phyloP scores from a whole-genome alignment of 106 monocot genomes.

The Acorus gramineus region DNA sequence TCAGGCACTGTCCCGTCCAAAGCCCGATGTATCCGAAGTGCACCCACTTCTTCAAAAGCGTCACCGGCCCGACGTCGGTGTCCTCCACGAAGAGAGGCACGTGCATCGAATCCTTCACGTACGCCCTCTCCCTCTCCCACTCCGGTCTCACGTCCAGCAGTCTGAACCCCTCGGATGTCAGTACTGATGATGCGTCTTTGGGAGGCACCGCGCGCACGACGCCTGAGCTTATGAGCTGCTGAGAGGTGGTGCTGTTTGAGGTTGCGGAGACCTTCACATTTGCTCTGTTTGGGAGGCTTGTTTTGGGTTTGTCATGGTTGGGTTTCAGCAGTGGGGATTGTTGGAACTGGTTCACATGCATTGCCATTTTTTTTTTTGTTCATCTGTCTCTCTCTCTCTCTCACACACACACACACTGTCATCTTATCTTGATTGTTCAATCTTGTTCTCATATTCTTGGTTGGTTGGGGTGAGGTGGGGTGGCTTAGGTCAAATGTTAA shows the following conservation, averaged over 20 bases:
- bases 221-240: constrained; percentile 38
- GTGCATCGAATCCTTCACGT: constrained; percentile 49
- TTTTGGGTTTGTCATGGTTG: too few relatives aligned
- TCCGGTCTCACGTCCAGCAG: constrained; percentile 71
- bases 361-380: too few relatives aligned
- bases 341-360: too few relatives aligned
- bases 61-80: constrained; percentile 40
- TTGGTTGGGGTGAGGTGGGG: too few relatives aligned
- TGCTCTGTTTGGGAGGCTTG: too few relatives aligned
- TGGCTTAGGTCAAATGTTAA: too few relatives aligned
- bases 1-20: constrained; percentile 83
- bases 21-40: constrained; percentile 87
- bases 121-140: constrained; percentile 82
- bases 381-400: too few relatives aligned
- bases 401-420: too few relatives aligned
- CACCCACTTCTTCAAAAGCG: constrained; percentile 77
- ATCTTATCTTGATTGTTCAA: too few relatives aligned
- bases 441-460: too few relatives aligned
- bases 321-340: too few relatives aligned
- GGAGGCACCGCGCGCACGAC: constrained; percentile 32
- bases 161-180: constrained; percentile 41
- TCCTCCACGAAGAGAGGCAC: constrained; percentile 86
- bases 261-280: too few relatives aligned
- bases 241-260: neutral
- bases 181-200: constrained; percentile 25